phyloP scores from a whole-genome alignment of 352 stramenopile genomes.

The Globisporangium yorkense region DNA sequence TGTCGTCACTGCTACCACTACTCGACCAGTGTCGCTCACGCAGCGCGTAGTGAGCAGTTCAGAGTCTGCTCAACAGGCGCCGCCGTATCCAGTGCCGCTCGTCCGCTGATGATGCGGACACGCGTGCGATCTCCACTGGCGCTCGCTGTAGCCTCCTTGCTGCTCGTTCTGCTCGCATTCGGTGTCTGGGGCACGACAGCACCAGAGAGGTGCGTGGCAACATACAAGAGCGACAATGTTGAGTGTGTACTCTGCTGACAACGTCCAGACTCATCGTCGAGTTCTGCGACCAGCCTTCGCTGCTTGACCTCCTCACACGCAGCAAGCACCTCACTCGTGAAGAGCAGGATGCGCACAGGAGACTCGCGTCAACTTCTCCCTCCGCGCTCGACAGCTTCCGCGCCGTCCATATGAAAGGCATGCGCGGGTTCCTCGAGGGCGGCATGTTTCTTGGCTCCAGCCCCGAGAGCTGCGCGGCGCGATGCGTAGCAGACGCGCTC shows the following conservation, averaged over 20 bases:
- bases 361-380: background rate
- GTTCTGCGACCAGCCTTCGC: background rate
- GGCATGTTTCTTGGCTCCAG: constrained; percentile 33
- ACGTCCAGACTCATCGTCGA: background rate
- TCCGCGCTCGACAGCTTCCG: constrained; percentile 31
- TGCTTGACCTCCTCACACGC: background rate
- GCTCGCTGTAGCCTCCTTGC: background rate
- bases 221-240: background rate
- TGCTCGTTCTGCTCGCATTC: background rate
- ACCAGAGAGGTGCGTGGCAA: background rate
- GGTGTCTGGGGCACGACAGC: background rate
- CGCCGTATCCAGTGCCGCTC: background rate
- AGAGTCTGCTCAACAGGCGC: background rate
- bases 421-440: constrained; percentile 58
- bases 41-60: no score
- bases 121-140: background rate
- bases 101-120: background rate
- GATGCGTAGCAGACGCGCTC: constrained; percentile 35
- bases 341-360: background rate
- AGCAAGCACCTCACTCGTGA: background rate
- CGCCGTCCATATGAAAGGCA: constrained; percentile 29
- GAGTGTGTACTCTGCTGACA: background rate
- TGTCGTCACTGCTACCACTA: no score
- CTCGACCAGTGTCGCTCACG: no score
- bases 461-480: constrained; percentile 29